Evolutionary conservation across 2,329 filamentous ascomycete species (phyloP).

Genomic region (Fusarium duplospermum): DNA sequence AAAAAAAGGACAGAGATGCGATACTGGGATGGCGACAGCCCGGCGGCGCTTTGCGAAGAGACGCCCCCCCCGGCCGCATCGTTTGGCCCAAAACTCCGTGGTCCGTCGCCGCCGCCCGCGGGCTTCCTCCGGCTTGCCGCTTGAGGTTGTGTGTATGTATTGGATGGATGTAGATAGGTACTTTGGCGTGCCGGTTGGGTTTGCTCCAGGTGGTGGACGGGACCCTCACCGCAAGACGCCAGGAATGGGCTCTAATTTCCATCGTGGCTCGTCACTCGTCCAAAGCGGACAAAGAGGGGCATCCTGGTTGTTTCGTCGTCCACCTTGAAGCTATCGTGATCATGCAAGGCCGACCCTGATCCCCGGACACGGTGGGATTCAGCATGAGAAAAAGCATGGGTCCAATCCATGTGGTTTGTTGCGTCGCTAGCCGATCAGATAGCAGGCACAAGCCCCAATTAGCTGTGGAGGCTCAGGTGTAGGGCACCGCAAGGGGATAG

Average conservation of each 20-base stretch:
- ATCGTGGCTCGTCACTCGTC: slow-evolving; percentile 29
- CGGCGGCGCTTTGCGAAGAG: slow-evolving; percentile 8
- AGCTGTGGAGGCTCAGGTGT: slow-evolving; percentile 4
- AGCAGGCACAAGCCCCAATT: not conserved
- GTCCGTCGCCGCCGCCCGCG: not conserved
- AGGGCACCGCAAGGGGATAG: slow-evolving; percentile 6
- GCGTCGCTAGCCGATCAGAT: slow-evolving; percentile 12
- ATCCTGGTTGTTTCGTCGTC: slow-evolving; percentile 3
- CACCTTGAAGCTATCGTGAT: slow-evolving; percentile 43
- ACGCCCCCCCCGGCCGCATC: not conserved
- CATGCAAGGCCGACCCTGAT: slow-evolving; percentile 42
- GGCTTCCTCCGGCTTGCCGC: slow-evolving; percentile 19
- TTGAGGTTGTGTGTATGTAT: slow-evolving; percentile 3
- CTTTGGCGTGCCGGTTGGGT: slow-evolving; percentile 20
- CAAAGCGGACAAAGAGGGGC: slow-evolving; percentile 5
- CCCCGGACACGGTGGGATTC: slow-evolving; percentile 27
- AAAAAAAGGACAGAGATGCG: slow-evolving; percentile 11
- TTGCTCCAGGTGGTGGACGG: not conserved
- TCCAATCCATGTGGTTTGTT: slow-evolving; percentile 11
- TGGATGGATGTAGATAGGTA: not conserved
- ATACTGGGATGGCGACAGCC: slow-evolving; percentile 17
- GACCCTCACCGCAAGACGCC: slow-evolving; percentile 36
- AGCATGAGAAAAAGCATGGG: slow-evolving; percentile 21
- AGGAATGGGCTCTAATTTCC: slow-evolving; percentile 26
- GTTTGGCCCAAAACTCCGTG: slow-evolving; percentile 12